Conservation (phyloP, 2,329 filamentous ascomycete species). For the Fusarium miscanthi region DNA sequence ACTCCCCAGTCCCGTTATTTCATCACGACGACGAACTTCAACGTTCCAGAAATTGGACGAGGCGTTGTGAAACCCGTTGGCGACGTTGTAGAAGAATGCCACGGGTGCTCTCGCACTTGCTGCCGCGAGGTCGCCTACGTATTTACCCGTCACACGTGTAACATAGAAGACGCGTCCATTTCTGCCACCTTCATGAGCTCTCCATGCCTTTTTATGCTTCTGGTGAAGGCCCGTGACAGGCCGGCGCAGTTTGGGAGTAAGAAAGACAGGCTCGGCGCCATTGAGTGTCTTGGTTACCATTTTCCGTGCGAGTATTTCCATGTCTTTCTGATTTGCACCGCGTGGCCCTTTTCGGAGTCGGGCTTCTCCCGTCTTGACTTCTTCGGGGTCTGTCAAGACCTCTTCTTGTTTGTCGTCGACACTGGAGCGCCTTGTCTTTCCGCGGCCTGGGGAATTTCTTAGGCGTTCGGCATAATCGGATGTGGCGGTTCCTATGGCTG, state of each 20-base stretch:
- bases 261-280: slow-evolving; percentile 61
- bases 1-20: slow-evolving; percentile 73
- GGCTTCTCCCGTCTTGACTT: neutral
- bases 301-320: slow-evolving; percentile 46
- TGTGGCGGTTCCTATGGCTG: slow-evolving; percentile 59
- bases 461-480: slow-evolving; percentile 33
- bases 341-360: neutral
- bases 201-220: slow-evolving; percentile 42
- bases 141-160: slow-evolving; percentile 60
- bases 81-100: slow-evolving; percentile 74
- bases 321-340: slow-evolving; percentile 40
- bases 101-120: slow-evolving; percentile 73
- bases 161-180: slow-evolving; percentile 45
- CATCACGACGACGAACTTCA: slow-evolving; percentile 71
- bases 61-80: slow-evolving; percentile 79
- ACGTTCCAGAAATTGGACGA: slow-evolving; percentile 71
- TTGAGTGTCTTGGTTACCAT: slow-evolving; percentile 52
- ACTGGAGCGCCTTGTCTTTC: neutral
- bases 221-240: slow-evolving; percentile 35
- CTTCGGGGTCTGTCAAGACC: neutral
- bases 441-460: slow-evolving; percentile 5
- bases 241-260: slow-evolving; percentile 1
- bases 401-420: neutral
- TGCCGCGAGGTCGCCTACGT: slow-evolving; percentile 68
- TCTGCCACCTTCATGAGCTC: slow-evolving; percentile 39